Evolutionary conservation across 495 filamentous ascomycete species (phyloP).

Genomic region (Geopyxis carbonaria): DNA sequence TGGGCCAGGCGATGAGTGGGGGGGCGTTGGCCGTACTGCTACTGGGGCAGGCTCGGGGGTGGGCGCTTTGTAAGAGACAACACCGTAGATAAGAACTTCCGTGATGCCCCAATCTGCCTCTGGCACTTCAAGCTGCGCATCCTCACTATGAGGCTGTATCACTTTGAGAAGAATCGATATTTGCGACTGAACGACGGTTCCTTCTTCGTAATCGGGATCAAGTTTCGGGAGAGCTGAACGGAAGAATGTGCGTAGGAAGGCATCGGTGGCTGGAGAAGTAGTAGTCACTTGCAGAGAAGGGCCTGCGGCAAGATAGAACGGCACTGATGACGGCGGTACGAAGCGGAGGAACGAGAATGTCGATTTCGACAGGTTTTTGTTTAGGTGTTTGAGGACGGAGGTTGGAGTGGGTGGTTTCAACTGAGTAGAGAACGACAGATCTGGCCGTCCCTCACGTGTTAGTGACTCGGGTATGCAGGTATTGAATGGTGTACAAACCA

Average conservation of each 20-base stretch:
- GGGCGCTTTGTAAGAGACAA: slow-evolving; percentile 11
- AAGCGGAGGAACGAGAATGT: slow-evolving; percentile 15
- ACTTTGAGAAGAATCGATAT: slow-evolving; percentile 18
- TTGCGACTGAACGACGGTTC: slow-evolving; percentile 17
- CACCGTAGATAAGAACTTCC: slow-evolving; percentile 21
- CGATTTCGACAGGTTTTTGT: slow-evolving; percentile 13
- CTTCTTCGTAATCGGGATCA: slow-evolving; percentile 6
- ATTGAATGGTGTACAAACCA: neutral
- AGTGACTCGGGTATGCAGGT: no score
- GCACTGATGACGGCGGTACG: slow-evolving; percentile 21
- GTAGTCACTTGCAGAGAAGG: slow-evolving; percentile 22
- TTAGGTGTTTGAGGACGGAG: slow-evolving; percentile 16
- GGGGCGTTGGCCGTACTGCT: slow-evolving; percentile 11
- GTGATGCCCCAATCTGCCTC: slow-evolving; percentile 18
- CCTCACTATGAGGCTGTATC: neutral
- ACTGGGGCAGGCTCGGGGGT: neutral
- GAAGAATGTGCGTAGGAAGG: slow-evolving; percentile 21
- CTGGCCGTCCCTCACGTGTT: no score
- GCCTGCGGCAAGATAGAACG: slow-evolving; percentile 22
- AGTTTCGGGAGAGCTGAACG: slow-evolving; percentile 13
- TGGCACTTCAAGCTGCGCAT: neutral
- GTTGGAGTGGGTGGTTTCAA: slow-evolving; percentile 8
- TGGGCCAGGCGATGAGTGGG: slow-evolving; percentile 16
- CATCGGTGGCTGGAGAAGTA: slow-evolving; percentile 12
- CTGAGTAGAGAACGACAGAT: slow-evolving; percentile 3